Base-by-base conservation (phyloP, 441 rosid genomes). In the Biscutella laevigata region DNA sequence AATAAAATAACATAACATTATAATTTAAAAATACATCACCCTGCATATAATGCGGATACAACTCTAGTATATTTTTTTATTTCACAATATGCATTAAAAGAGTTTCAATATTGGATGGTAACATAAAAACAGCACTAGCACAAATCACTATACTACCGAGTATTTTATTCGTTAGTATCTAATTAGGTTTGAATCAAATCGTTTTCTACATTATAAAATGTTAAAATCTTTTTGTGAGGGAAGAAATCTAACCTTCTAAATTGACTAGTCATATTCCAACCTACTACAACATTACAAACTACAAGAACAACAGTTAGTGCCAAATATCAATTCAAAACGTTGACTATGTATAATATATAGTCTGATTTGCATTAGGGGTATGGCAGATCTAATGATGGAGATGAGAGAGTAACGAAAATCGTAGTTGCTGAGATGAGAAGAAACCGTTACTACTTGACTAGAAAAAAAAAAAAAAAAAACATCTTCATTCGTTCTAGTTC, bases 381-480 rank as follows among this genome's bases (percentile, higher is more conserved):
- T 63, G 11, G 80, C 77, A 26, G 98, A 91, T 77, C 98, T 68
- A 49, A 76, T 17, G 69, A 85, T 72, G 53, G 94, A 91, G 19
- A 88, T 62, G 60, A 85, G 86, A 16, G 96, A 88, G 70, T 72
- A 76, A 6, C 87, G 68, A 22, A 91, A 85, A 71, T 91, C 95
- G 30, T 74, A 88, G 69, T 91, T 57, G 26, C 24, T 51, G 38
- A 64, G 38, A 7, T 57, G 38, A 26, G 39, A 56, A 33, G 62
- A 48, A 32, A n/a, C n/a, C n/a, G n/a, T n/a, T n/a, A n/a, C n/a
- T n/a, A n/a, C n/a, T n/a, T n/a, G n/a, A n/a, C n/a, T n/a, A n/a
- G n/a, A n/a, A n/a, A n/a, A n/a, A n/a, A n/a, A n/a, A n/a, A n/a
- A n/a, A n/a, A n/a, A n/a, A n/a, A n/a, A n/a, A n/a, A n/a, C n/a